phyloP scores from a whole-genome alignment of 768 basidiomycete species.

The Termitomyces titanicus region DNA sequence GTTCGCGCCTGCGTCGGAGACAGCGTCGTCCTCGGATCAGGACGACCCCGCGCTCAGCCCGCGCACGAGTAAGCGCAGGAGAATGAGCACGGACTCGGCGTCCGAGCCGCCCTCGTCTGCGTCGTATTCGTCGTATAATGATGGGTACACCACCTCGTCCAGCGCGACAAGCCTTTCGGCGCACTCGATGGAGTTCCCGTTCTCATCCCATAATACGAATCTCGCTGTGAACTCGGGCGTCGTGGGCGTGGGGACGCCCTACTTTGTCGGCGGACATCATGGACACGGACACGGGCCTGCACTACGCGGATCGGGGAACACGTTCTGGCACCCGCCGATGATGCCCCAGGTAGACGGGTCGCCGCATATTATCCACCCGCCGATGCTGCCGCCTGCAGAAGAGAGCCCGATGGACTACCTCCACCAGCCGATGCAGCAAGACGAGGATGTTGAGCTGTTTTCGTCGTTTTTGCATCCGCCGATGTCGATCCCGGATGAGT shows the following conservation, averaged over 20 bases:
- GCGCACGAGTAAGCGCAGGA: slow-evolving; percentile 60
- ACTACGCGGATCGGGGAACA: slow-evolving; percentile 53
- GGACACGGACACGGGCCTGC: slow-evolving; percentile 34
- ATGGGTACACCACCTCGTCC: slow-evolving; percentile 48
- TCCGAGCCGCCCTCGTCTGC: slow-evolving; percentile 60
- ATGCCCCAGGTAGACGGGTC: slow-evolving; percentile 52
- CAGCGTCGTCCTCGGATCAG: not conserved
- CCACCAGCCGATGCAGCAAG: slow-evolving; percentile 60
- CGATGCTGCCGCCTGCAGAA: slow-evolving; percentile 56
- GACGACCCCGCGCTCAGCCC: slow-evolving; percentile 33
- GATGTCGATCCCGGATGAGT: slow-evolving; percentile 36
- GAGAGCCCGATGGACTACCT: slow-evolving; percentile 74
- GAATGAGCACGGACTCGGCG: slow-evolving; percentile 63
- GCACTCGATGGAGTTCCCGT: slow-evolving; percentile 68
- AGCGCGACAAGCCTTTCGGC: slow-evolving; percentile 48
- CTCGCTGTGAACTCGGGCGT: too few relatives aligned
- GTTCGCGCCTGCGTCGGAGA: slow-evolving; percentile 32
- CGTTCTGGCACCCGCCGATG: slow-evolving; percentile 82
- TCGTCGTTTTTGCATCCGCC: slow-evolving; percentile 44
- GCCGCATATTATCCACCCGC: slow-evolving; percentile 61
- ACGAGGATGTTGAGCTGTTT: slow-evolving; percentile 67
- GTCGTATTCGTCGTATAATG: slow-evolving; percentile 58
- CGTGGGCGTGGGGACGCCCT: too few relatives aligned
- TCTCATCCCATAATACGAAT: too few relatives aligned
- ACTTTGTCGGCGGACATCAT: too few relatives aligned